phyloP scores from a whole-genome alignment of 768 basidiomycete genomes.

The Aureoboletus auriporus region DNA sequence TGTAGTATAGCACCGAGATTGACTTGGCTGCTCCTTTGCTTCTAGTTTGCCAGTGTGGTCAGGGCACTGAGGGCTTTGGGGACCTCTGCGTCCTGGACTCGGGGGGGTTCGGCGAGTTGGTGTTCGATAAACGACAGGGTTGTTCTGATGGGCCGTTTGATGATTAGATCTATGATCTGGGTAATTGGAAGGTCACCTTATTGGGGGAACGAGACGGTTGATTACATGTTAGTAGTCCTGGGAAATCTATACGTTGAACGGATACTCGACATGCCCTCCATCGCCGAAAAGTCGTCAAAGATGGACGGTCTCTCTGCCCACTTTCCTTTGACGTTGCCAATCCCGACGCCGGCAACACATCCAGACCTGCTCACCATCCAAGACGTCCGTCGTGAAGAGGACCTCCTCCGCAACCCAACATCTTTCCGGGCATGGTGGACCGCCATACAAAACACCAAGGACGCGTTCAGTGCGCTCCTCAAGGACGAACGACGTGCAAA shows the following conservation, averaged over 20 bases:
- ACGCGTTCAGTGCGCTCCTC: slow-evolving; percentile 52
- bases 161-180: too few species aligned
- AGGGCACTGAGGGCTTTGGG: too few species aligned
- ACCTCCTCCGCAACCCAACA: slow-evolving; percentile 84
- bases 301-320: slow-evolving; percentile 49
- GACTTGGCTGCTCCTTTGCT: too few species aligned
- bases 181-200: too few species aligned
- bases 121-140: too few species aligned
- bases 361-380: slow-evolving; percentile 67
- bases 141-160: too few species aligned
- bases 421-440: slow-evolving; percentile 94
- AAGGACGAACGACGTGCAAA: slow-evolving; percentile 49
- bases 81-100: too few species aligned
- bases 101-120: too few species aligned
- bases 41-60: too few species aligned
- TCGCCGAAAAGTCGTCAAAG: slow-evolving; percentile 44
- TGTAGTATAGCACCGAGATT: too few species aligned
- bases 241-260: slow-evolving; percentile 1
- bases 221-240: neutral
- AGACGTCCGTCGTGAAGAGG: slow-evolving; percentile 89
- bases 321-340: slow-evolving; percentile 84
- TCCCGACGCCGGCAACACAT: slow-evolving; percentile 78
- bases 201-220: too few species aligned
- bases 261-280: slow-evolving; percentile 49
- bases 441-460: slow-evolving; percentile 73